Base-by-base conservation (phyloP, 306 rosid genomes). In the Vigna mungo region DNA sequence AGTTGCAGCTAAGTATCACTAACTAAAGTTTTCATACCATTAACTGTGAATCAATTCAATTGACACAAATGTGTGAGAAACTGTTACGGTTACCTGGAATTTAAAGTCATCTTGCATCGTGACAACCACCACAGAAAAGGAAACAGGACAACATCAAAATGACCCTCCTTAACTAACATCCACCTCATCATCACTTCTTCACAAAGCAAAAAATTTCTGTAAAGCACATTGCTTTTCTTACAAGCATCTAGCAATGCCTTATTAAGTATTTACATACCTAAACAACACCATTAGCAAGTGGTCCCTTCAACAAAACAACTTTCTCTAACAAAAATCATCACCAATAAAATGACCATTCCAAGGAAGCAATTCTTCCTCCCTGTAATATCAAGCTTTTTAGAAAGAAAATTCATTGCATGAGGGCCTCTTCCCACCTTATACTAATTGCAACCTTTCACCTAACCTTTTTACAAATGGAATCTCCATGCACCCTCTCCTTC, bases 381-480 rank as follows among this genome's bases (percentile, higher is more conserved):
- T 64, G 30, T 17, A 27, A n/a, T 39, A 44, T 59, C 69, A 59
- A 51, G 77, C 65, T 63, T 69, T 25, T 78, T 47, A 39, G 55
- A 44, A 78, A 47, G 71, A 69, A 82, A 76, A 60, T 49, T 65
- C n/a, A 62, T 48, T 68, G 65, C 46, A 61, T 88, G 90, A 83
- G 67, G 77, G 76, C 81, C 86, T 78, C 90, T 71, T 80, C 12
- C 84, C 80, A 88, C 90, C 89, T 82, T 80, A 71, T 39, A 30
- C 58, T 20, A 53, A 85, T 77, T 56, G 67, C 84, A 67, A 85
- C 92, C 72, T 72, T 81, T 87, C 85, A 91, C 93, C 92, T 66
- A 91, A 81, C 82, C 59, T 54, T 71, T 68, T 44, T 25, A 79
- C 62, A 27, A 55, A 36, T 80, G 71, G 3, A 64, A 48, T 30